These are phyloP conservation scores for Floccularia luteovirens DNA, from an alignment of 768 basidiomycete species.

Conservation along the genomic window DNA sequence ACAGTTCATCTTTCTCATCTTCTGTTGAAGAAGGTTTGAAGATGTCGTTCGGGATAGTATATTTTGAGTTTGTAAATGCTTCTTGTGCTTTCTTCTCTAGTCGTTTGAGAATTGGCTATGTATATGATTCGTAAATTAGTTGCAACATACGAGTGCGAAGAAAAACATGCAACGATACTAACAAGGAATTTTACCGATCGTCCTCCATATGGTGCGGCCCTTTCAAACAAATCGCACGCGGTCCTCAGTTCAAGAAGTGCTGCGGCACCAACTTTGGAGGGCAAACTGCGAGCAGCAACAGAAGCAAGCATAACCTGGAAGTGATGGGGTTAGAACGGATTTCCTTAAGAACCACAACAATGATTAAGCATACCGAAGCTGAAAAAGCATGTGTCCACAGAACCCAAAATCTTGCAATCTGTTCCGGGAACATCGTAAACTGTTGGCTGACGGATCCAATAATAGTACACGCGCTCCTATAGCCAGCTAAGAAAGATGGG, in stretches of 20 bases:
- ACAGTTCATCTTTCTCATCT: conserved; percentile 58
- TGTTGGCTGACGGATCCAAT: conserved; percentile 38
- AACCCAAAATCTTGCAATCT: conserved; percentile 63
- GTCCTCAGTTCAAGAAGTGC: conserved; percentile 59
- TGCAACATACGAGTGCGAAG: background rate
- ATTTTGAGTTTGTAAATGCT: conserved; percentile 38
- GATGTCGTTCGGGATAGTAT: conserved; percentile 47
- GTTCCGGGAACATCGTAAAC: conserved; percentile 43
- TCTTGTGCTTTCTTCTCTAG: conserved; percentile 55
- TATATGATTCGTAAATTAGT: background rate
- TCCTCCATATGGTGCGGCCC: conserved; percentile 55
- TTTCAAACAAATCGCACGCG: conserved; percentile 59
- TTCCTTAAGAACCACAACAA: background rate
- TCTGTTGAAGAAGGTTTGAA: conserved; percentile 41
- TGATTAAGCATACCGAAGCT: conserved; percentile 37
- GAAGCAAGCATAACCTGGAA: conserved; percentile 68
- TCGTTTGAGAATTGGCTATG: conserved; percentile 58
- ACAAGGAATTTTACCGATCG: conserved; percentile 67
- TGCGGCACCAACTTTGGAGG: conserved; percentile 62
- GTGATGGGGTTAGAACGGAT: conserved; percentile 6
- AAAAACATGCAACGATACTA: conserved; percentile 12
- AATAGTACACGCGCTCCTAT: conserved; percentile 57
- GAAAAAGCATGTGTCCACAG: conserved; percentile 71
- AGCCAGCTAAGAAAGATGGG: conserved; percentile 61
- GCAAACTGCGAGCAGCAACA: conserved; percentile 63